A percentile compares a stretch with the other conserved stretches of the same genome.
Evolutionary conservation across 345 rosid genomes (phyloP).

Genomic region (Eucalyptus rudis): DNA sequence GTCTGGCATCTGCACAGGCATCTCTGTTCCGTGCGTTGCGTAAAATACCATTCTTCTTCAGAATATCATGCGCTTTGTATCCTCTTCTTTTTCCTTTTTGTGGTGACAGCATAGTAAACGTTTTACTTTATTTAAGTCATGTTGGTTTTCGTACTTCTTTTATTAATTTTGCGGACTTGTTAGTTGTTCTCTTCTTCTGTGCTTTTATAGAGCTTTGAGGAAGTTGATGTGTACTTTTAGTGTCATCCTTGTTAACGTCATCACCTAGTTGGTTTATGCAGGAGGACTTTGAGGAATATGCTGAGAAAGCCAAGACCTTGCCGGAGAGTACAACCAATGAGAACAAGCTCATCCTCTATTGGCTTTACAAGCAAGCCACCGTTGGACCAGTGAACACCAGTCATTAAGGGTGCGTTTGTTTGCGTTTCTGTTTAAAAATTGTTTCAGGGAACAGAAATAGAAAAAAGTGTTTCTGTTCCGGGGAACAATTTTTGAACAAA

Average conservation of each 20-base stretch:
- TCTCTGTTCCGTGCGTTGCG: neutral
- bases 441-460: too few relatives aligned
- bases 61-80: neutral
- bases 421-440: too few relatives aligned
- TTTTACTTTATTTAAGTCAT: neutral
- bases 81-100: neutral
- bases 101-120: neutral
- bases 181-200: neutral
- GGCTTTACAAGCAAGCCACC: slow-evolving; percentile 76
- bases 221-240: neutral
- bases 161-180: neutral
- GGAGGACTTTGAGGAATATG: slow-evolving; percentile 33
- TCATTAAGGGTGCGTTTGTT: too few relatives aligned
- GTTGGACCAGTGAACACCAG: slow-evolving; percentile 71
- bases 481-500: too few relatives aligned
- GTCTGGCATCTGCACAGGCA: neutral
- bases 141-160: neutral
- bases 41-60: neutral
- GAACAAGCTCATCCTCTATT: slow-evolving; percentile 63
- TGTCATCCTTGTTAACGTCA: neutral
- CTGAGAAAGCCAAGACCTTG: slow-evolving; percentile 41
- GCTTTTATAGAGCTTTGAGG: neutral
- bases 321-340: slow-evolving; percentile 47
- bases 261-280: neutral
- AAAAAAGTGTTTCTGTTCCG: too few relatives aligned